Evolutionary conservation across 129 eudicot genomes (phyloP), one percentile per base, ranked within the genome.

Genomic region (Ambrosia artemisiifolia): DNA sequence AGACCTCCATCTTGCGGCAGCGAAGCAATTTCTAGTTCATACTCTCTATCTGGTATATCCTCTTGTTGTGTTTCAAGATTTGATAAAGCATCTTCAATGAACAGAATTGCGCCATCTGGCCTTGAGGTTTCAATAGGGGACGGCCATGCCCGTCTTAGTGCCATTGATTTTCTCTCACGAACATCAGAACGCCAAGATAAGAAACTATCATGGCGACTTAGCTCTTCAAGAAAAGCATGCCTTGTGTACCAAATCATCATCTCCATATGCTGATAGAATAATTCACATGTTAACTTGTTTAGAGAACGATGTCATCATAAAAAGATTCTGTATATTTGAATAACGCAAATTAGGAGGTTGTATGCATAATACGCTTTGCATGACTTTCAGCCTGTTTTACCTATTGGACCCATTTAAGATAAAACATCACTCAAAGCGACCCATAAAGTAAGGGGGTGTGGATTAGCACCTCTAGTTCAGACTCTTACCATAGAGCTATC

Each of bases 101-200:
- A 95, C 73, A 95, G 84, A 55, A 83, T 81, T 16, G 88, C 75
- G 35, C 42, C 70, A 75, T 71, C 82, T 33, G 69, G 77, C 32
- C 19, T 65, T 55, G 73, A 59, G 71, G 84, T 72, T 68, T 75
- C 95, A 9, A 63, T 30, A 14, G 88, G 69, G 47, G 88, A 84
- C n/a, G 97, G 99, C 99, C 99, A 95, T 78, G 99, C 86, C 66
- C 95, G 89, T 69, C 70, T 69, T 50, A 75, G 54, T 66, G 99
- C 96, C 81, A 81, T 81, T 28, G 83, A 73, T 74, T 88, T 90
- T 70, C 99, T 95, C 71, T 80, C 84, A 34, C 77, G 69, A 18
- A 75, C 72, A 51, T 74, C 77, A 70, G 80, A 51, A 63, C 63
- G 68, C 84, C 84, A 80, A 42, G 84, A 80, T 5, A 60, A 69